A percentile compares a stretch with the other conserved stretches of the same genome.
Evolutionary conservation across 371 early-diverging fungal genomes (phyloP).

Genomic region (Hamiltosporidium magnivora): DNA sequence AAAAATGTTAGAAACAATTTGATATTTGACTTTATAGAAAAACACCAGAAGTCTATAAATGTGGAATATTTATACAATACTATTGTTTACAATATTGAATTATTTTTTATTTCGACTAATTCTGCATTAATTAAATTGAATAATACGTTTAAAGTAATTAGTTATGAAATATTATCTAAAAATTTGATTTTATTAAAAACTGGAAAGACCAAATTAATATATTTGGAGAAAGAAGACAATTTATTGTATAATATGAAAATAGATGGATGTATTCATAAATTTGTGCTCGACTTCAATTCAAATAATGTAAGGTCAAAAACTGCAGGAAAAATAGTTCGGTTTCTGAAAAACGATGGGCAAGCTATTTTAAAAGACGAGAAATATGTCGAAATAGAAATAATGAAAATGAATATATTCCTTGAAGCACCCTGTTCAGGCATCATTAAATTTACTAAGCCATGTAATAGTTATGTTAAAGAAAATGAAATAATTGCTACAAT

Average conservation of each 20-base stretch:
- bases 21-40: no score
- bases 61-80: not conserved
- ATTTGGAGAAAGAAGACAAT: conserved; percentile 71
- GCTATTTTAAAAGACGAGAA: conserved; percentile 73
- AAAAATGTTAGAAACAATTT: no score
- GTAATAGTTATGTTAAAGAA: not conserved
- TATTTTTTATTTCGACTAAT: not conserved
- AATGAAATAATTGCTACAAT: conserved; percentile 72
- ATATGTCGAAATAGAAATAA: conserved; percentile 93
- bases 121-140: not conserved
- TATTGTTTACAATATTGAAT: not conserved
- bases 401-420: conserved; percentile 97
- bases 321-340: conserved; percentile 84
- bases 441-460: conserved; percentile 58
- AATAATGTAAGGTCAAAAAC: conserved; percentile 78
- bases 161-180: conserved; percentile 71
- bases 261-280: conserved; percentile 71
- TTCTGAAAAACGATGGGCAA: conserved; percentile 72
- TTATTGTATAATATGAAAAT: conserved; percentile 67
- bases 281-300: conserved; percentile 83
- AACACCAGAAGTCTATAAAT: not conserved
- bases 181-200: conserved; percentile 74
- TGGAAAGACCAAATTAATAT: conserved; percentile 72
- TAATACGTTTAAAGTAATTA: conserved; percentile 59
- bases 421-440: conserved; percentile 12